phyloP scores from a whole-genome alignment of 148 eudicot species.

The Chenopodium album region DNA sequence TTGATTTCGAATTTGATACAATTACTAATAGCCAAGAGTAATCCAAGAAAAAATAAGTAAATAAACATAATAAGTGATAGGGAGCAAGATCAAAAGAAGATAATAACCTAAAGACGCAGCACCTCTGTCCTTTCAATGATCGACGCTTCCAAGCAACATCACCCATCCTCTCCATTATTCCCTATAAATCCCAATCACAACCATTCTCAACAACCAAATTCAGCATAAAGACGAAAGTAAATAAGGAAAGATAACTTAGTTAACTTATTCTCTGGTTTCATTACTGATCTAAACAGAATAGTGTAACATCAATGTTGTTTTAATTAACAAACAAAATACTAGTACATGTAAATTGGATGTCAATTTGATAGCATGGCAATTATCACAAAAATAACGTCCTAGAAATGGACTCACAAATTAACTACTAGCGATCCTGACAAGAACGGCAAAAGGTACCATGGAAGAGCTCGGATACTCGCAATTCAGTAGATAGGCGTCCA shows the following conservation, averaged over 20 bases:
- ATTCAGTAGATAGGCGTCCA: conserved; percentile 42
- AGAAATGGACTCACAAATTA: conserved; percentile 72
- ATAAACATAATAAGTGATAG: neutral
- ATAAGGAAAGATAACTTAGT: conserved; percentile 8
- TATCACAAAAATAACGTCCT: conserved; percentile 29
- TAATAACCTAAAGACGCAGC: conserved; percentile 53
- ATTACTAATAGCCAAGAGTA: neutral
- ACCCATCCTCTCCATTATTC: conserved; percentile 89
- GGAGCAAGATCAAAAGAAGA: conserved; percentile 24
- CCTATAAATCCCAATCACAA: conserved; percentile 72
- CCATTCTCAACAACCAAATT: conserved; percentile 38
- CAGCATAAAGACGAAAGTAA: neutral
- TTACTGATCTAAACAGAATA: neutral
- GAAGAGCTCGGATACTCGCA: conserved; percentile 78
- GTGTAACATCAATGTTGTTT: conserved; percentile 9
- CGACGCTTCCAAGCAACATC: conserved; percentile 50
- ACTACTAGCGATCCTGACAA: conserved; percentile 96
- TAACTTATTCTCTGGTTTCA: conserved; percentile 2
- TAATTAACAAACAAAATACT: conserved; percentile 7
- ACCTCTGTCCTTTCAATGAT: conserved; percentile 43
- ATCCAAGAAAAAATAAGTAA: neutral
- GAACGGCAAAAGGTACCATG: conserved; percentile 93
- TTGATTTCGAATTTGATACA: neutral
- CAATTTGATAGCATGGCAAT: conserved; percentile 10
- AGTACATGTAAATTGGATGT: neutral